Evolutionary conservation across 1,139 yeast genomes (phyloP).

Genomic region (Saccharomyces hybrid): DNA sequence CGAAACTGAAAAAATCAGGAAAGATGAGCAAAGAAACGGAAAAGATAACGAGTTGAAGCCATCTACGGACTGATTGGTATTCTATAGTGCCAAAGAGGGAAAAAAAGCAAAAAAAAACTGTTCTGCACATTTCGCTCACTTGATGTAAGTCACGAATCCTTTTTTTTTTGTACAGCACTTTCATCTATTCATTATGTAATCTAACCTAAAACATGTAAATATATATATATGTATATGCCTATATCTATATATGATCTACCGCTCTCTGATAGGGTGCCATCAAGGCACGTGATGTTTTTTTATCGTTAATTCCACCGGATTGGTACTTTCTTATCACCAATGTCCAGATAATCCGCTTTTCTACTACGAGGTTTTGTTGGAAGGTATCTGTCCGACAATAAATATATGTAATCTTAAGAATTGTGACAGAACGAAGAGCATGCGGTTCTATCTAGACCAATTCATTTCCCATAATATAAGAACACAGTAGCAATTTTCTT

Average conservation of each 20-base stretch:
- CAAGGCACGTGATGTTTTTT: not conserved
- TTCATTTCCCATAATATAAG: not conserved
- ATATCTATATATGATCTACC: not conserved
- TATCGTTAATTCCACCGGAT: not conserved
- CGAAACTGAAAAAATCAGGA: constrained; percentile 22
- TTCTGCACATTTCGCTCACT: not conserved
- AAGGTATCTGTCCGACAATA: not conserved
- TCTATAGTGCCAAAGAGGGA: not conserved
- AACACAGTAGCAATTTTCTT: not conserved
- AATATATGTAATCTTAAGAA: not conserved
- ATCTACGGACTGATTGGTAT: not conserved
- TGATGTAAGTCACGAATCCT: not conserved
- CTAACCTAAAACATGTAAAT: not conserved
- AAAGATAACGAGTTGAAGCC: constrained; percentile 1
- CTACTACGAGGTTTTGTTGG: not conserved
- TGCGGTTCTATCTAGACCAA: not conserved
- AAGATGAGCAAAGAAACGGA: constrained; percentile 11
- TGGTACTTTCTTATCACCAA: not conserved
- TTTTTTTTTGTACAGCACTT: not conserved
- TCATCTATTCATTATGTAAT: not conserved
- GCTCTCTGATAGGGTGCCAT: not conserved
- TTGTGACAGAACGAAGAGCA: not conserved
- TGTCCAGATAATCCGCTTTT: not conserved
- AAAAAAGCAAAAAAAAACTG: not conserved
- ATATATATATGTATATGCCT: not conserved